A percentile compares a stretch with the other conserved stretches of the same genome.
These are phyloP conservation scores for Claviceps monticola DNA, from an alignment of 2,329 filamentous ascomycete species.

Conservation along the genomic window DNA sequence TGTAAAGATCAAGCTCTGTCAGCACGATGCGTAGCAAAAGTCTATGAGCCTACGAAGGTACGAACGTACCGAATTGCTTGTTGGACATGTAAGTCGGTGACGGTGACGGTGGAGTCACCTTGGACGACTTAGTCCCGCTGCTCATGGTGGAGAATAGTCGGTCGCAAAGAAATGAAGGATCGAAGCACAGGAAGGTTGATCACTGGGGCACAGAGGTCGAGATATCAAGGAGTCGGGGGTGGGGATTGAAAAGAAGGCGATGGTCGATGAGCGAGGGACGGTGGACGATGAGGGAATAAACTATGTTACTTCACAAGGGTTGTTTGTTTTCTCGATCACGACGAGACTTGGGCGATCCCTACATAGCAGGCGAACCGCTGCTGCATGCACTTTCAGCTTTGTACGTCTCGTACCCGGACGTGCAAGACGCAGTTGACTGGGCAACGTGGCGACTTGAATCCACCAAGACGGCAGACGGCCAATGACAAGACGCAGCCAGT, in stretches of 20 bases:
- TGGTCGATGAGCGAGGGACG: neutral
- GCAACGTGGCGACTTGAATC: constrained; percentile 9
- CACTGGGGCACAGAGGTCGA: neutral
- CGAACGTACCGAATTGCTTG: constrained; percentile 47
- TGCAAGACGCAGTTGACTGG: constrained; percentile 9
- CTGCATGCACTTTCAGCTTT: constrained; percentile 5
- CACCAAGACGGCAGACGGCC: neutral
- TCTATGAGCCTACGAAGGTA: neutral
- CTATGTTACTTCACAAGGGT: neutral
- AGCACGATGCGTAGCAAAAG: neutral
- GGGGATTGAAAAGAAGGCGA: neutral
- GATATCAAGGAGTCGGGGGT: neutral
- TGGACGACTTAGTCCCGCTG: constrained; percentile 28
- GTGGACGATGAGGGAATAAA: neutral
- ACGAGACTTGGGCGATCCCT: neutral
- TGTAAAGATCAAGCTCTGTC: constrained; percentile 19
- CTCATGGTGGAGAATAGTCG: constrained; percentile 11
- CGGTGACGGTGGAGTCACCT: constrained; percentile 46
- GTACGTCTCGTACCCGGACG: constrained; percentile 5
- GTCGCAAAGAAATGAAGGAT: neutral
- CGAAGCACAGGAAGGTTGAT: neutral
- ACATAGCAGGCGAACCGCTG: neutral
- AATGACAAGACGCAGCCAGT: neutral
- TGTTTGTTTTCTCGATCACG: constrained; percentile 4
- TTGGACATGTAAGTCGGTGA: constrained; percentile 51